Evolutionary conservation across 2,329 filamentous ascomycete species (phyloP).

Genomic region (Raffaelea albimanens): DNA sequence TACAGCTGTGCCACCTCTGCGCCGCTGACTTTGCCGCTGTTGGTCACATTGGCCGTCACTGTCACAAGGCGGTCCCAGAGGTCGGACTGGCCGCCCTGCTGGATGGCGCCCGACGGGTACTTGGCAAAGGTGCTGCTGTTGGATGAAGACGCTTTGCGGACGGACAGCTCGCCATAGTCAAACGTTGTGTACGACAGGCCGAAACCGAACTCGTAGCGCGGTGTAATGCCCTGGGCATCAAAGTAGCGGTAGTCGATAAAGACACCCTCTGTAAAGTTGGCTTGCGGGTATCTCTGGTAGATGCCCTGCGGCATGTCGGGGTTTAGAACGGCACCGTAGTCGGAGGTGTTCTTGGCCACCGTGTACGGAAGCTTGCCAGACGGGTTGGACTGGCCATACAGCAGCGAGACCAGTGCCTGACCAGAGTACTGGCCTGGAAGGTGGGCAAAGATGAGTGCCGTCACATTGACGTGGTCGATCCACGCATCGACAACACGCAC

Average conservation of each 20-base stretch:
- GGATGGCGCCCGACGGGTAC: slow-evolving; percentile 28
- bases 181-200: slow-evolving; percentile 49
- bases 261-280: slow-evolving; percentile 38
- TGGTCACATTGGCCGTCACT: slow-evolving; percentile 28
- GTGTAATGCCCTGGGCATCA: slow-evolving; percentile 35
- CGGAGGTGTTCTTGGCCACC: slow-evolving; percentile 41
- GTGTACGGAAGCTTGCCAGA: slow-evolving; percentile 54
- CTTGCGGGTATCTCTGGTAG: slow-evolving; percentile 39
- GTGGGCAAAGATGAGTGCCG: slow-evolving; percentile 52
- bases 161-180: slow-evolving; percentile 28
- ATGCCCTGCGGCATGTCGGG: slow-evolving; percentile 34
- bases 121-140: slow-evolving; percentile 12
- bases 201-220: slow-evolving; percentile 45
- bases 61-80: slow-evolving; percentile 35
- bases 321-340: slow-evolving; percentile 38
- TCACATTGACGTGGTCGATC: slow-evolving; percentile 54
- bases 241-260: slow-evolving; percentile 46
- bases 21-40: slow-evolving; percentile 29
- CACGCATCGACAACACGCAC: slow-evolving; percentile 49
- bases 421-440: slow-evolving; percentile 56
- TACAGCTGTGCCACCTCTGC: slow-evolving; percentile 37
- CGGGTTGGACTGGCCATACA: slow-evolving; percentile 47
- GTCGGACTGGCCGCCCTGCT: slow-evolving; percentile 34
- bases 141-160: slow-evolving; percentile 1
- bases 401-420: slow-evolving; percentile 39